Conservation (phyloP, 208 protist species). For the Endotrypanum monterogeii region DNA sequence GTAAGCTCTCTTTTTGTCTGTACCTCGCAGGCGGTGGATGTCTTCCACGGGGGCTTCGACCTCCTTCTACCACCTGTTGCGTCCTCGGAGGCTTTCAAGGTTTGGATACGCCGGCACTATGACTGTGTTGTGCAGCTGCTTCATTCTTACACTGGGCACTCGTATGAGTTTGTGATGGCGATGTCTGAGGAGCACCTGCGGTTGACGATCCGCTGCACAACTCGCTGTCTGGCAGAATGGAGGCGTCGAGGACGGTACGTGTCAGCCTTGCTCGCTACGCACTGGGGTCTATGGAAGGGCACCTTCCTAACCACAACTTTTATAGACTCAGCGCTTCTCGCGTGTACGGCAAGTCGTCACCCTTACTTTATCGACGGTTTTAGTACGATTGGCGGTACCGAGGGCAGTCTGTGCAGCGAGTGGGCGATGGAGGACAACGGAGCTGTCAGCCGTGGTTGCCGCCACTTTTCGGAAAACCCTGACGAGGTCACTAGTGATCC, state of each 20-base stretch:
- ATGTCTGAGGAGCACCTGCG: constrained; percentile 28
- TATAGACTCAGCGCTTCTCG: constrained; percentile 47
- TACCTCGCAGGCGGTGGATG: constrained; percentile 8
- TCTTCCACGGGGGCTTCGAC: constrained; percentile 29
- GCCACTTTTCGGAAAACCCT: constrained; percentile 26
- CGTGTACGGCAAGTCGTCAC: constrained; percentile 17
- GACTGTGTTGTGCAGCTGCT: constrained; percentile 23
- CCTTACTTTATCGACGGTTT: constrained; percentile 22
- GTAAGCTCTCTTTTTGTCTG: constrained; percentile 22
- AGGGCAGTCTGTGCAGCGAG: constrained; percentile 21
- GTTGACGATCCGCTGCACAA: constrained; percentile 16
- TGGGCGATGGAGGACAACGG: constrained; percentile 36
- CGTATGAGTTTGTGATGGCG: constrained; percentile 32
- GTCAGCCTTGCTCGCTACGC: constrained; percentile 13
- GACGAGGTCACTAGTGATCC: constrained; percentile 46
- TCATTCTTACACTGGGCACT: constrained; percentile 18
- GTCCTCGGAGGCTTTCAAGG: constrained; percentile 21
- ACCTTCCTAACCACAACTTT: constrained; percentile 44
- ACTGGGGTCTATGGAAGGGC: constrained; percentile 30
- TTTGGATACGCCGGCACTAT: constrained; percentile 32
- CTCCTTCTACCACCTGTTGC: constrained; percentile 25
- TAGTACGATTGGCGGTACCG: background rate
- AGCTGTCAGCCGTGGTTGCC: constrained; percentile 30
- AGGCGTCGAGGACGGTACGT: constrained; percentile 28
- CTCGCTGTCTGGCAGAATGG: constrained; percentile 16